Base-by-base conservation (phyloP, 1,139 yeast species). In the Sugiyamaella neomexicana region DNA sequence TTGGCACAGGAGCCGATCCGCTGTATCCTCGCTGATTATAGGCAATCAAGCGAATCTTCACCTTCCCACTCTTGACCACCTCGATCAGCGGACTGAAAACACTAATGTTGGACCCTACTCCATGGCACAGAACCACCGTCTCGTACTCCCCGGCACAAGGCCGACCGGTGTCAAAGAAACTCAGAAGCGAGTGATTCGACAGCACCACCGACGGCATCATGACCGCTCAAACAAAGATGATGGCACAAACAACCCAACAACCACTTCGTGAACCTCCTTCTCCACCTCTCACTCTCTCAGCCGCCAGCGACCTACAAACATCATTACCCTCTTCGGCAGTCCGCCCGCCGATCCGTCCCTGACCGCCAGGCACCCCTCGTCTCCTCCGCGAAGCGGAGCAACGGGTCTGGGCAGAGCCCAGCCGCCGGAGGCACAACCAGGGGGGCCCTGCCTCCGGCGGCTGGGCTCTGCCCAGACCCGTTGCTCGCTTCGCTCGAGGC, bases 21-120 rank as follows among this genome's bases (percentile, higher is more conserved):
- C 37, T n/a, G 23, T 41, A 42, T n/a, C 52, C 52, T 15, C 52
- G 20, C 36, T 49, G 52, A 17, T 42, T 49, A 36, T 49, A 49
- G 5, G 47, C 42, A 5, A 49, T 23, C 20, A 49, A 10, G 10
- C 52, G 46, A 9, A 49, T 17, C 37, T 49, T 49, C 25, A 38
- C 40, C n/a, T 31, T 27, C 15, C 51, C 51, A 6, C 29, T 34
- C 37, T 42, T 41, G 15, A 42, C 52, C 27, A 42, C 40, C 32
- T 49, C 52, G 15, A 23, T 32, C 25, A 49, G 20, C n/a, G 52
- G 29, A 6, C 34, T 27, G 36, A 49, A 49, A 6, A 42, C 20
- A 12, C 23, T 32, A 17, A 34, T 41, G 25, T 49, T 49, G 20
- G 40, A 49, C 23, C 52, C 52, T n/a, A 49, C 52, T 16, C 52